phyloP scores from a whole-genome alignment of 805 yeast genomes.

The Ogataea allantospora region DNA sequence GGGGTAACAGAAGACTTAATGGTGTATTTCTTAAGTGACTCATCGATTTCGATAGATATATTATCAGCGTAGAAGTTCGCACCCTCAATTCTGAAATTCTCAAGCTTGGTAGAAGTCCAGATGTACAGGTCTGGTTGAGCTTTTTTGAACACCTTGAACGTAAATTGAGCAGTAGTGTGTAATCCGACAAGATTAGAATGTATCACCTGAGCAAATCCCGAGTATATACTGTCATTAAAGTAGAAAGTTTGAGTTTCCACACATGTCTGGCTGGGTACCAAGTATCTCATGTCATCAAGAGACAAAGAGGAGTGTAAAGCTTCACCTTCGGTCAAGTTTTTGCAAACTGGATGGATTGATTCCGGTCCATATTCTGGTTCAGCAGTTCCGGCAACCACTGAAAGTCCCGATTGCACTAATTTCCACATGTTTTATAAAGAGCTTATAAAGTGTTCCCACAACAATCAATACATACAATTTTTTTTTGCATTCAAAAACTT shows the following conservation, averaged over 20 bases:
- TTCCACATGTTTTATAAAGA: constrained; percentile 30
- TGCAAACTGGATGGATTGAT: constrained; percentile 75
- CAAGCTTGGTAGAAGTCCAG: constrained; percentile 92
- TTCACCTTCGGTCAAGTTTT: constrained; percentile 52
- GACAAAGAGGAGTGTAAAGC: constrained; percentile 61
- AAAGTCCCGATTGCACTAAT: constrained; percentile 39
- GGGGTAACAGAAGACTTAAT: constrained; percentile 65
- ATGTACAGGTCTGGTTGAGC: constrained; percentile 50
- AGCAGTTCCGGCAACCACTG: constrained; percentile 96
- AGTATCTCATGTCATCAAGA: constrained; percentile 73
- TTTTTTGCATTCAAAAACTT: constrained; percentile 8
- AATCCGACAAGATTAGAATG: constrained; percentile 90
- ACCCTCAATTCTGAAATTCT: constrained; percentile 67
- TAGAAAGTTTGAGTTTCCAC: constrained; percentile 96
- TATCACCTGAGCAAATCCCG: constrained; percentile 91
- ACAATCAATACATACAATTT: constrained; percentile 1
- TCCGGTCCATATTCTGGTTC: constrained; percentile 96
- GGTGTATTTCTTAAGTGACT: constrained; percentile 45
- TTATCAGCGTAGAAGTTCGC: constrained; percentile 77
- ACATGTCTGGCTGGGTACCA: constrained; percentile 72
- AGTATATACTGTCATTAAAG: constrained; percentile 61
- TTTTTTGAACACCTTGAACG: constrained; percentile 73
- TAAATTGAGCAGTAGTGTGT: constrained; percentile 89
- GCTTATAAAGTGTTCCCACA: constrained; percentile 6
- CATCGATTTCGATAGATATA: constrained; percentile 59